Base-by-base conservation (phyloP, 371 early-diverging fungal species). In the Syncephalastrum contaminatum region DNA sequence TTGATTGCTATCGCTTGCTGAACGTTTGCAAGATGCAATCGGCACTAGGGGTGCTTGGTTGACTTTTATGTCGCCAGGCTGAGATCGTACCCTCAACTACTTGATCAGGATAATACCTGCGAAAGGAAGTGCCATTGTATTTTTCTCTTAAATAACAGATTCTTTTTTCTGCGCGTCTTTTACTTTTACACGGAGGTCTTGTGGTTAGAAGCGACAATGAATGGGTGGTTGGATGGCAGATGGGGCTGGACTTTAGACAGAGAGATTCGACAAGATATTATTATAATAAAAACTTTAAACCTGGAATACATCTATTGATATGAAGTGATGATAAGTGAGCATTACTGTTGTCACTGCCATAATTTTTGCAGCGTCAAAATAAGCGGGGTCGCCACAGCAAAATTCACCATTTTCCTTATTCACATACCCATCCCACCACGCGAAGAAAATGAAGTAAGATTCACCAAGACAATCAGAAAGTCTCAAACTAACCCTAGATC, bases 41-140 rank as follows among this genome's bases (percentile, higher is more conserved):
- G 69, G 64, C 66, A 62, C 73, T 72, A 58, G 73, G 73, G 73
- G 73, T 69, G 73, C 73, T 69, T 69, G 62, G 62, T 63, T 52
- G 27, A 27, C 53, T 47, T 58, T 27, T 58, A 50, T 46, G 45
- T 59, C 14, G 54, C 59, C 63, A 62, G 43, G 73, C 73, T 72
- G 73, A 72, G 73, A 72, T 59, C 30, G 64, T 72, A 72, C 73
- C 73, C 73, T 66, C 66, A 59, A 63, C 69, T 24, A 72, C 73
- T 70, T 72, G 73, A 70, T 67, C 70, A 67, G 68, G 58, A 70
- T 67, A 70, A 70, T 69, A 61, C 60, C 64, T 67, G 73, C 70
- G 70, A 70, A 69, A 67, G 70, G 70, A 69, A 64, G 65, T 61
- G 65, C 53, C 27, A 49, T 61, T 57, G 21, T 48, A 46, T 61